A percentile compares a stretch with the other conserved stretches of the same genome.
These are phyloP conservation scores for Austroboletus novae-zelandiae DNA, from an alignment of 1,284 basidiomycete species.

Conservation along the genomic window DNA sequence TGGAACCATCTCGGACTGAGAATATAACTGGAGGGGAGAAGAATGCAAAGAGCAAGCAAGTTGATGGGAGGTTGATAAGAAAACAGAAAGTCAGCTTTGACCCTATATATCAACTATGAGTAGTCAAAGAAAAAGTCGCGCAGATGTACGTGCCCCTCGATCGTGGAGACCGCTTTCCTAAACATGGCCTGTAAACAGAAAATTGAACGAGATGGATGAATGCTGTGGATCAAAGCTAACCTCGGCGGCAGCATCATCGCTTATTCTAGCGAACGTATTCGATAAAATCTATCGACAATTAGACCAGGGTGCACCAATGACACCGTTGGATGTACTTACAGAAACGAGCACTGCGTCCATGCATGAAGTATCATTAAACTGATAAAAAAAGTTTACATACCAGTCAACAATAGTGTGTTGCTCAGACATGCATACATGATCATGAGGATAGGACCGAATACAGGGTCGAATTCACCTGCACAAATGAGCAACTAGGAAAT, in stretches of 20 bases:
- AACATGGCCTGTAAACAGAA: slow-evolving; percentile 73
- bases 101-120: slow-evolving; percentile 42
- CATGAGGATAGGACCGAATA: slow-evolving; percentile 87
- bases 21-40: slow-evolving; percentile 81
- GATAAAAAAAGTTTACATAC: slow-evolving; percentile 37
- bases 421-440: slow-evolving; percentile 84
- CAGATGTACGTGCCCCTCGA: slow-evolving; percentile 70
- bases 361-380: slow-evolving; percentile 3
- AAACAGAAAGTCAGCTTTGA: slow-evolving; percentile 87
- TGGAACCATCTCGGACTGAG: slow-evolving; percentile 81
- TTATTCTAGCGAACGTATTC: slow-evolving; percentile 90
- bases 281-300: slow-evolving; percentile 71
- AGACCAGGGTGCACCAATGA: background rate
- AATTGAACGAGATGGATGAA: background rate
- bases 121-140: slow-evolving; percentile 10
- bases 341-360: slow-evolving; percentile 67
- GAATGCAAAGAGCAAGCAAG: slow-evolving; percentile 74
- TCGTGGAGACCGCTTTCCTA: slow-evolving; percentile 83
- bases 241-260: slow-evolving; percentile 89
- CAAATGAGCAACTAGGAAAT: slow-evolving; percentile 7
- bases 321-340: slow-evolving; percentile 43
- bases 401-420: slow-evolving; percentile 82
- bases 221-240: slow-evolving; percentile 36
- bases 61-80: slow-evolving; percentile 93
- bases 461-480: slow-evolving; percentile 71